Conservation (phyloP, 2,329 filamentous ascomycete genomes). For the Coniochaeta sp. region DNA sequence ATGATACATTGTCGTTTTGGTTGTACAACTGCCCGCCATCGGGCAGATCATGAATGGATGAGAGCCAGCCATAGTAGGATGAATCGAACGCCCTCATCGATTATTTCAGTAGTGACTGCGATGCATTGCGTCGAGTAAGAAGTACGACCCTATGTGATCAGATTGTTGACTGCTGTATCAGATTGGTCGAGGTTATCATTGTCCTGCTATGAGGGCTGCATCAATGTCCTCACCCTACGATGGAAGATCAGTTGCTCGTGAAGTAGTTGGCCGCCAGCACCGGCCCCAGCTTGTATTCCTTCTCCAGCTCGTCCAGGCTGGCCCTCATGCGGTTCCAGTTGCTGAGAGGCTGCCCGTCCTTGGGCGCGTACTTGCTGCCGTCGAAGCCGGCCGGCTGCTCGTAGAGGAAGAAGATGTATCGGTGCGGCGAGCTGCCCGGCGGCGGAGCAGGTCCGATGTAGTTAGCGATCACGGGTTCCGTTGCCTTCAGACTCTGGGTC, state of each 20-base stretch:
- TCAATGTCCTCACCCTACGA: too few relatives aligned
- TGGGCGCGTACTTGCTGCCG: conserved; percentile 18
- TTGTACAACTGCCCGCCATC: too few relatives aligned
- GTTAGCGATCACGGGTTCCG: conserved; percentile 18
- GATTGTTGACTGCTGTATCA: too few relatives aligned
- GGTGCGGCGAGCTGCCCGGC: conserved; percentile 34
- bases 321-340: conserved; percentile 30
- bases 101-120: too few relatives aligned
- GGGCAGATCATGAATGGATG: too few relatives aligned
- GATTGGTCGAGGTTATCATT: too few relatives aligned
- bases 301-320: conserved; percentile 31
- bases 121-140: too few relatives aligned
- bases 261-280: conserved; percentile 17
- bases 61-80: too few relatives aligned
- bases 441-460: conserved; percentile 41
- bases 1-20: too few relatives aligned
- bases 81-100: too few relatives aligned
- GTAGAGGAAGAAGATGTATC: conserved; percentile 41
- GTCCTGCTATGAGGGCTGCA: too few relatives aligned
- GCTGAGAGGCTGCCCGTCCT: conserved; percentile 25
- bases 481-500: background rate
- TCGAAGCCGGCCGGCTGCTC: conserved; percentile 35
- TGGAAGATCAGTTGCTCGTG: background rate
- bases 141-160: too few relatives aligned
- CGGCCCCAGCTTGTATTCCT: conserved; percentile 11